Conservation (phyloP, 2,329 filamentous ascomycete genomes). For the Lachnellula occidentalis region DNA sequence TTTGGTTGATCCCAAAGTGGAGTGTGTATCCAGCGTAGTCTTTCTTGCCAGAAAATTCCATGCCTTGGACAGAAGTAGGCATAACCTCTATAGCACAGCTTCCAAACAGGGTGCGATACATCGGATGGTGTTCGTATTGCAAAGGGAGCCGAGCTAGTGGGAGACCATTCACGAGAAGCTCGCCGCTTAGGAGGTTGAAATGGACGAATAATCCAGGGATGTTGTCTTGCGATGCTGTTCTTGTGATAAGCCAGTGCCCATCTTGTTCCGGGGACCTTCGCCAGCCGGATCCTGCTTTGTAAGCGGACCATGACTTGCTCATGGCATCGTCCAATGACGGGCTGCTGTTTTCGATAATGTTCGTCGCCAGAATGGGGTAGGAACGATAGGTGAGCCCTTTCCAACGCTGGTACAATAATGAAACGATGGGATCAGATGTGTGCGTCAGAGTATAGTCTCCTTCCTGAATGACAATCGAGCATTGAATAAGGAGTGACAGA, state of each 20-base stretch:
- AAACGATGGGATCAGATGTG: background rate
- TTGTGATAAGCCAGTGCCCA: constrained; percentile 27
- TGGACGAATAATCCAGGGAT: constrained; percentile 31
- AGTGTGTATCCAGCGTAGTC: constrained; percentile 5
- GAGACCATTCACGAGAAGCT: constrained; percentile 45
- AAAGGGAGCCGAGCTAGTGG: constrained; percentile 42
- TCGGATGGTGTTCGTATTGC: constrained; percentile 35
- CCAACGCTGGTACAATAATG: background rate
- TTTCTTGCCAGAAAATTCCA: constrained; percentile 12
- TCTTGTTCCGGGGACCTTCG: constrained; percentile 2
- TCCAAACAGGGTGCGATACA: constrained; percentile 42
- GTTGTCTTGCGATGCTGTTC: constrained; percentile 6
- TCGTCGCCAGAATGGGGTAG: background rate
- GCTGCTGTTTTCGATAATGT: background rate
- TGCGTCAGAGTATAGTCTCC: background rate
- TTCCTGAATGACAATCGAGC: constrained; percentile 7
- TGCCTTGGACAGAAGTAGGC: constrained; percentile 2
- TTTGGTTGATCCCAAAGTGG: constrained; percentile 4
- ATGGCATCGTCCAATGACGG: constrained; percentile 5
- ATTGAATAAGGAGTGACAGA: constrained; percentile 2
- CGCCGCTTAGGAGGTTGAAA: constrained; percentile 45
- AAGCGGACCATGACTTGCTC: constrained; percentile 14
- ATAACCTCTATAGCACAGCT: constrained; percentile 3
- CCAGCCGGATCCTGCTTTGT: constrained; percentile 20
- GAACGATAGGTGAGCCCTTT: background rate